Base-by-base conservation (phyloP, 345 rosid species). In the Eutrema japonicum region DNA sequence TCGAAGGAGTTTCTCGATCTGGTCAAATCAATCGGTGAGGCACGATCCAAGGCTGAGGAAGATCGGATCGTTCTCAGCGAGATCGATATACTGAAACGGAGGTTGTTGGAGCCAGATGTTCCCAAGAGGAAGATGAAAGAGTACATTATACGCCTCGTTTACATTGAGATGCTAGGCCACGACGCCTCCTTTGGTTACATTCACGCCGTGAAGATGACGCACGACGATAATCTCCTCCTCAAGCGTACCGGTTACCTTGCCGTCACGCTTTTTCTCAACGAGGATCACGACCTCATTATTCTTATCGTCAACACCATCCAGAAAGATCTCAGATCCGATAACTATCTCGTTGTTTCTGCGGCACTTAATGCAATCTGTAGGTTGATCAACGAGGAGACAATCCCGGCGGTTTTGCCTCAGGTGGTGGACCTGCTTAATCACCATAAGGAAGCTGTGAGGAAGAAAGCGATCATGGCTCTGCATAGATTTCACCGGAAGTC, bases 141-240 rank as follows among this genome's bases (percentile, higher is more conserved):
- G 86, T 90, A 77, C 83, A 88, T 95, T 43, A 85, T 95, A 65
- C 84, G 98, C 2, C 87, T 95, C 33, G 86, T 88, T 49, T 95
- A 92, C 81, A 82, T 95, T 32, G 99, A 95, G 88, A 95, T 95
- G 99, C 86, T 95, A 12, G 99, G 99, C 32, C 98, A 95, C 75
- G 98, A 92, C 71, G 97, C 99, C 51, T 95, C 99, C 6, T 95
- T 95, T 52, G 98, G 98, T 7, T 90, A 95, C 85, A 95, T 95
- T 73, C 96, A 95, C 77, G 97, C 99, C 70, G 99, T 95, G 29
- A 95, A 95, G 83, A 95, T 95, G 99, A 95, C 99, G 1, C 99
- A 95, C 80, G 94, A 95, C 58, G 99, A 92, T 48, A 82, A 47
- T 63, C 82, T 92, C 6, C 79, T 80, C 29, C 94, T 92, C 50